Base-by-base conservation (phyloP, 2,329 filamentous ascomycete species). In the Coniochaeta prunicola region DNA sequence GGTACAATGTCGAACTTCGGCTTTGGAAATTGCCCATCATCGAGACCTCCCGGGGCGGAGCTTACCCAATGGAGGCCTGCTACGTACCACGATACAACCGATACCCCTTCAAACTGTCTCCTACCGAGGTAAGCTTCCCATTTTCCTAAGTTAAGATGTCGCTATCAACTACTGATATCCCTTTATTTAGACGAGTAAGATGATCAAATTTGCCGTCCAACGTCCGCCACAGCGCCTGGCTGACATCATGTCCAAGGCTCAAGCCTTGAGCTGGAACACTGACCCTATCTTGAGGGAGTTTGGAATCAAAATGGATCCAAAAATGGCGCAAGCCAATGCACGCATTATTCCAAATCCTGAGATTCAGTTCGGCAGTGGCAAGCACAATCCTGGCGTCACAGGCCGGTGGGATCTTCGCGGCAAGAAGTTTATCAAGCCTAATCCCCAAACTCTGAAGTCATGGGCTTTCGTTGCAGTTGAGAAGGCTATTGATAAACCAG, bases 171-270 rank as follows among this genome's bases (percentile, higher is more conserved):
- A 31, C 50, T 53, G 13, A 53, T 13, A 30, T n/a, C 26, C 26
- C 33, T 33, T 9, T 12, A 96, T 33, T 9, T 12, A 96, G 74
- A 97, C 93, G 0, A 77, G 87, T 0, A 75, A 81, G 5, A 99
- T 99, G 94, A 97, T 99, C 76, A 93, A 89, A 71, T 91, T 93
- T 66, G 92, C 93, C 0, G 93, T 96, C 4, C 91, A 89, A 6
- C 82, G 87, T 1, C 94, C 94, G 0, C 70, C 71, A 0, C 70
- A 85, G 31, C 89, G 94, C n/a, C 82, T 84, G 64, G 65, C 70
- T 0, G 84, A 89, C 21, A 92, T 97, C 64, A 75, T 85, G 55
- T 70, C 81, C 3, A 89, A 89, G 17, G 82, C 96, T 9, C 68
- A 75, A 0, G 81, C 88, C 63, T 78, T 93, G 0, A 76, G 85